Conservation (phyloP, 345 rosid genomes). For the Salix koriyanagi region DNA sequence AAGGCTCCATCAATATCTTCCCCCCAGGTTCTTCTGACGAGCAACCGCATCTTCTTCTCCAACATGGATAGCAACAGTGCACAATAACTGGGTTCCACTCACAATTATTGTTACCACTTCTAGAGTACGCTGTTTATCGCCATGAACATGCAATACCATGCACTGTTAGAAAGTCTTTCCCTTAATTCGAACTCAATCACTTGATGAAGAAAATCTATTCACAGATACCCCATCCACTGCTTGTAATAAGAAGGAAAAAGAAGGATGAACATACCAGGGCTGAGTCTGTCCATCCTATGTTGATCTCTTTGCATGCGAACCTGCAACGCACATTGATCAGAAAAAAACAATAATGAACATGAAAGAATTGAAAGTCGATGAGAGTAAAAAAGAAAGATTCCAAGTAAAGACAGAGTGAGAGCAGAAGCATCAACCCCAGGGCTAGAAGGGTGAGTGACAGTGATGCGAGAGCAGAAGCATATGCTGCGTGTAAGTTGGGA, state of each 20-base stretch:
- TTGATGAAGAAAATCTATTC: too few relatives aligned
- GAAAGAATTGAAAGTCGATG: neutral
- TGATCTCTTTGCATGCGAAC: conserved; percentile 81
- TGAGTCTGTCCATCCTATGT: conserved; percentile 67
- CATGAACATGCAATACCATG: neutral
- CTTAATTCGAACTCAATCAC: too few relatives aligned
- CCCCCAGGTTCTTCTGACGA: conserved; percentile 5
- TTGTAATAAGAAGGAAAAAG: too few relatives aligned
- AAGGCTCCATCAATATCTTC: conserved; percentile 41
- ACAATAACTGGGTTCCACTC: conserved; percentile 60
- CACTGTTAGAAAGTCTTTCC: too few relatives aligned
- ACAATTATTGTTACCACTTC: conserved; percentile 67
- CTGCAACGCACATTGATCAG: conserved; percentile 32
- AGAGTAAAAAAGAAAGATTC: neutral
- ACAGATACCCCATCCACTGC: too few relatives aligned
- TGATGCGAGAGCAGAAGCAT: conserved; percentile 57
- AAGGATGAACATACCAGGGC: conserved; percentile 47
- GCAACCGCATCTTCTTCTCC: conserved; percentile 35
- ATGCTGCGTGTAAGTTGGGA: conserved; percentile 59
- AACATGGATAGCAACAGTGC: conserved; percentile 58
- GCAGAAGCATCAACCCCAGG: conserved; percentile 52
- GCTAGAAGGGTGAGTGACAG: conserved; percentile 72
- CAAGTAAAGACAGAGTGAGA: neutral
- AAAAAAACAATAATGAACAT: too few relatives aligned
- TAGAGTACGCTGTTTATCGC: conserved; percentile 56